Evolutionary conservation across 352 stramenopile genomes (phyloP).

Genomic region (Phytophthora sansomeana): DNA sequence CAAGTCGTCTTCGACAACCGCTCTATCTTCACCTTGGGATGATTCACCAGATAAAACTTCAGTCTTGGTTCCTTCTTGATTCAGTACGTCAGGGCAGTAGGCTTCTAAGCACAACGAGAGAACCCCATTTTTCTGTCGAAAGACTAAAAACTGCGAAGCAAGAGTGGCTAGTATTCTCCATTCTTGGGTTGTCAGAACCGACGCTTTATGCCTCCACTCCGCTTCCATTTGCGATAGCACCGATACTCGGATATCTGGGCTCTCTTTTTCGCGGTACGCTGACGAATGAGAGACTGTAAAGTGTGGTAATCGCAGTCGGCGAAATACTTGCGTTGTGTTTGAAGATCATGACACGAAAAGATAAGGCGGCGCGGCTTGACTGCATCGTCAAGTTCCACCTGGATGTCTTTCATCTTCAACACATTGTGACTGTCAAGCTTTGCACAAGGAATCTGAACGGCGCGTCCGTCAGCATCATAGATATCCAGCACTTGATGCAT

Average conservation of each 20-base stretch:
- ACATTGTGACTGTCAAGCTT: conserved; percentile 1
- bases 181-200: conserved; percentile 22
- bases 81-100: not conserved
- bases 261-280: not conserved
- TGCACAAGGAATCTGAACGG: conserved; percentile 19
- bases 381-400: conserved; percentile 55
- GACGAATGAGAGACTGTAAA: conserved; percentile 30
- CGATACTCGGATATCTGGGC: not conserved
- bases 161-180: conserved; percentile 39
- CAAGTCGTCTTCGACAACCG: not conserved
- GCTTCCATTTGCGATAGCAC: not conserved
- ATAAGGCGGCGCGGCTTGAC: conserved; percentile 48
- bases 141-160: conserved; percentile 35
- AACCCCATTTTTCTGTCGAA: conserved; percentile 47
- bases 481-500: conserved; percentile 17
- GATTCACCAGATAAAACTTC: not conserved
- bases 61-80: not conserved
- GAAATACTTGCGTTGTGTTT: conserved; percentile 54
- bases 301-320: conserved; percentile 55
- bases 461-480: conserved; percentile 15
- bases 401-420: conserved; percentile 45
- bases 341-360: conserved; percentile 62
- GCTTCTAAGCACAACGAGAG: conserved; percentile 28
- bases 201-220: conserved; percentile 2
- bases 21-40: not conserved